Evolutionary conservation across 1,139 yeast species (phyloP), one percentile per base, ranked within the genome.

Genomic region (Nakaseomyces delphensis): DNA sequence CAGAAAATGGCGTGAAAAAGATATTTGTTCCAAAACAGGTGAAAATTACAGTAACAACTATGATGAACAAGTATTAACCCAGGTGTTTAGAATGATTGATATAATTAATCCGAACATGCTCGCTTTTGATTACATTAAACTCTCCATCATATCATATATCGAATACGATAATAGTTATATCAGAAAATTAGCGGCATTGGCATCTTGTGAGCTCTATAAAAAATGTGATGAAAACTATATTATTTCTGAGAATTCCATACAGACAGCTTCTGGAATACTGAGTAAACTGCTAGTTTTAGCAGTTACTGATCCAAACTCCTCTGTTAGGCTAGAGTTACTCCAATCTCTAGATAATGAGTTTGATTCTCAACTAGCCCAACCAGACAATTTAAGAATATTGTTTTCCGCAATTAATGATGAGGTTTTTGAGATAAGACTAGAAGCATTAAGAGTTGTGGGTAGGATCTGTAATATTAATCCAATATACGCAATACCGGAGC

Each of bases 361-460:
- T 56, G 96, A 91, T 56, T 86, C 96, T 0, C 98, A 91, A 55
- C 66, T 93, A 38, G 85, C 96, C 0, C 97, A 91, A 61, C 95
- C 96, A 0, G 95, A 83, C 49, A 89, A 87, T 57, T 93, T 89
- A 18, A 71, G 87, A 44, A 65, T 89, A 23, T 67, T 93, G 29
- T 85, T 91, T 56, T 84, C 89, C 70, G 93, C 96, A 0, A 68
- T 91, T 44, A 85, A 93, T 57, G 99, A 93, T 63, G 98, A 89
- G 60, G 77, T 76, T 1, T 93, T 91, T 59, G 77, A 76, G 10
- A 85, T 91, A 18, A 74, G 96, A 41, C 78, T 83, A 54, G 83
- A 77, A n/a, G 83, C 96, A 0, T 76, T 89, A 36, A 72, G 73
- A 38, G 74, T 89, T 7, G 76, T 91, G 45, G 97, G 98, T 1